Evolutionary conservation across 495 filamentous ascomycete species (phyloP).

Genomic region (Xylaria venustula): DNA sequence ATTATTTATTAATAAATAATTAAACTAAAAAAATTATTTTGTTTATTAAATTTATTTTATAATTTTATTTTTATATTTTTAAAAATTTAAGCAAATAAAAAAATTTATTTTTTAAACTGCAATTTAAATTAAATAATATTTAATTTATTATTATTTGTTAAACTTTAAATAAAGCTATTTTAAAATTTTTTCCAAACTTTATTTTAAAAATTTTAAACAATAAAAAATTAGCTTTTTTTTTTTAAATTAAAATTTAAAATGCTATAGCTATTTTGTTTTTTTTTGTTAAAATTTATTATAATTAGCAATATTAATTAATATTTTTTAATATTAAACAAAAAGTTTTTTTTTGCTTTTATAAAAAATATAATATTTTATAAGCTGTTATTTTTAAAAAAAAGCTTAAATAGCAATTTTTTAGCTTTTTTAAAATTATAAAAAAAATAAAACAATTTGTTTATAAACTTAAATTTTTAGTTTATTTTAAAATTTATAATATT

Average conservation of each 20-base stretch:
- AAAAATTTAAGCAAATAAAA: not conserved
- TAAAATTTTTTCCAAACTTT: not conserved
- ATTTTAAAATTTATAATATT: too few species aligned
- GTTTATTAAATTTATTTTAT: constrained; percentile 2
- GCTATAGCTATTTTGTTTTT: too few species aligned
- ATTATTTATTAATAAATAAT: not conserved
- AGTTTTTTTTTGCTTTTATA: too few species aligned
- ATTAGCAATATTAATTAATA: not conserved
- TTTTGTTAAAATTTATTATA: not conserved
- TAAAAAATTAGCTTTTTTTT: not conserved
- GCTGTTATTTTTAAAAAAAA: too few species aligned
- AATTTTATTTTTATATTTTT: not conserved
- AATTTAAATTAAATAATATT: not conserved
- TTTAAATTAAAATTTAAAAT: not conserved
- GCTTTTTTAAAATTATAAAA: too few species aligned
- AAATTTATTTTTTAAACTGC: not conserved
- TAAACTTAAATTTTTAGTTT: too few species aligned
- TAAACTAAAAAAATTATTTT: not conserved
- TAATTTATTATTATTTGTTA: not conserved
- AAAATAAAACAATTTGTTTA: too few species aligned
- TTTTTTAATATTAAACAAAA: not conserved
- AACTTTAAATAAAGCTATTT: not conserved
- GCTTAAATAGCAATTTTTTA: too few species aligned
- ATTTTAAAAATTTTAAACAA: not conserved
- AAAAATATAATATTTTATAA: too few species aligned